Evolutionary conservation across 169 alveolate genomes (phyloP).

Genomic region (Perkinsus olseni): DNA sequence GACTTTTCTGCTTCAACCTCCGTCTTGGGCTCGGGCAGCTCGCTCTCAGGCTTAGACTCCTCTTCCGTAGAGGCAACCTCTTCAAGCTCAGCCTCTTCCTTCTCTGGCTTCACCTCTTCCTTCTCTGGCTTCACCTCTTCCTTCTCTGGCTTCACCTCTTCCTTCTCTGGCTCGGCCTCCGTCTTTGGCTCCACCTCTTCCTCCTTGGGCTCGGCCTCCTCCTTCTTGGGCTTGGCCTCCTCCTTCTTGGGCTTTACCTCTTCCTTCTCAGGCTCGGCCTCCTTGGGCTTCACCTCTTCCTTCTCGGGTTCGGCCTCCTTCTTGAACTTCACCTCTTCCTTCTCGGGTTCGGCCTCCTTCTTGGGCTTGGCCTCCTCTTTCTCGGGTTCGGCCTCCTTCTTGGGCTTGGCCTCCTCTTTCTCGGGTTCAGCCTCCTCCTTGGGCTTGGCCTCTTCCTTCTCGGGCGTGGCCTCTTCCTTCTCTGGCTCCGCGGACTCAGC

Average conservation of each 20-base stretch:
- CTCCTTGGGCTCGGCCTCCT: background rate
- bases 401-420: background rate
- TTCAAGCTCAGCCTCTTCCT: background rate
- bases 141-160: background rate
- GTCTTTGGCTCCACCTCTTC: background rate
- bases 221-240: background rate
- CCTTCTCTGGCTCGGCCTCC: too few relatives aligned
- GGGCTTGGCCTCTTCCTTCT: background rate
- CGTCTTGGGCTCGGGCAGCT: background rate
- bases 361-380: background rate
- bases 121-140: background rate
- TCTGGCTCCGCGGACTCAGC: too few relatives aligned
- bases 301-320: background rate
- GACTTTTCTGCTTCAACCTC: background rate
- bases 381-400: background rate
- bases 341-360: background rate
- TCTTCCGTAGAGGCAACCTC: background rate
- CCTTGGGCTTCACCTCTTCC: background rate
- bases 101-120: background rate
- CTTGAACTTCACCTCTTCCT: background rate
- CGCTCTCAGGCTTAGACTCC: background rate
- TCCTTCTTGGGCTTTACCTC: background rate
- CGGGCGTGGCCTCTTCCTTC: background rate
- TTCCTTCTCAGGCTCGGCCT: background rate
- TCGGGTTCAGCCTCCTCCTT: background rate